Evolutionary conservation across 768 basidiomycete species (phyloP).

Genomic region (Hericium alpestre): DNA sequence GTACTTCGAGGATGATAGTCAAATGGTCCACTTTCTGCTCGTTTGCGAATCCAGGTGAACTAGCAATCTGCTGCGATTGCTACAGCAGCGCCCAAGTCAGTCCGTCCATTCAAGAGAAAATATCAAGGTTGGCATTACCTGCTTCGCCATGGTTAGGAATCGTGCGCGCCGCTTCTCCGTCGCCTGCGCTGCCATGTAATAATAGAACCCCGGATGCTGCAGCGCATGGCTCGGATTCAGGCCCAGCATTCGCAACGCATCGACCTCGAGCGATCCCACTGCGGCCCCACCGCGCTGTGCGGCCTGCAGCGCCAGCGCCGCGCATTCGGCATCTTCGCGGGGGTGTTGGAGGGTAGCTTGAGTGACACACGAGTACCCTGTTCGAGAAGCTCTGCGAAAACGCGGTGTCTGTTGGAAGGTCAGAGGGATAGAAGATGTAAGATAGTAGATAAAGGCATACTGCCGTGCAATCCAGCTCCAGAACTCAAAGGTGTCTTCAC

Average conservation of each 20-base stretch:
- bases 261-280: conserved; percentile 35
- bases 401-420: conserved; percentile 56
- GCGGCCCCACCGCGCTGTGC: background rate
- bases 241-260: conserved; percentile 52
- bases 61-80: conserved; percentile 7
- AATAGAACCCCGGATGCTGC: conserved; percentile 90
- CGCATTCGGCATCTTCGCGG: conserved; percentile 18
- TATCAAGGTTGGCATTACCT: conserved; percentile 34
- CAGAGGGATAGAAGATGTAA: background rate
- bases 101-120: background rate
- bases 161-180: conserved; percentile 66
- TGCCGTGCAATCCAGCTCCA: conserved; percentile 96
- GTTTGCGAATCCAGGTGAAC: conserved; percentile 69
- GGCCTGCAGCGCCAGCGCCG: conserved; percentile 17
- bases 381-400: conserved; percentile 85
- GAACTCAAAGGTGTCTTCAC: conserved; percentile 92
- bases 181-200: conserved; percentile 79
- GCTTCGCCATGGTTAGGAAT: conserved; percentile 48
- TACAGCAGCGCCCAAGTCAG: background rate
- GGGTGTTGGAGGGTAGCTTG: conserved; percentile 48
- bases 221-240: conserved; percentile 74
- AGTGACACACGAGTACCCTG: conserved; percentile 60
- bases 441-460: conserved; percentile 30
- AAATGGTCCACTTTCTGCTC: conserved; percentile 91
- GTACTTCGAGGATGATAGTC: conserved; percentile 71